Evolutionary conservation across 805 yeast species (phyloP), one percentile per base, ranked within the genome.

Genomic region (Candida ovalis): DNA sequence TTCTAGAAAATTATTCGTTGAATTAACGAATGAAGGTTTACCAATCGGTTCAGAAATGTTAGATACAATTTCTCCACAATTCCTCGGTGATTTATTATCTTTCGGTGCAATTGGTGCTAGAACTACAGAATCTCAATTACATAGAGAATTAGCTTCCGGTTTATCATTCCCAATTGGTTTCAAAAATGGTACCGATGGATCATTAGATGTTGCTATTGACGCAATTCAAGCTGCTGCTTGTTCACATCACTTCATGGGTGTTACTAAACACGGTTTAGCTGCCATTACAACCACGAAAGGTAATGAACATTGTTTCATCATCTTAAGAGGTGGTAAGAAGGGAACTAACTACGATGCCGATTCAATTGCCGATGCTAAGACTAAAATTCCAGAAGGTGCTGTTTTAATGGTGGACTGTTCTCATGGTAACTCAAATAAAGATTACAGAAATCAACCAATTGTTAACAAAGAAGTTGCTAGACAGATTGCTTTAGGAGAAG

Each of bases 91-190:
- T 68, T 77, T 91, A 59, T 77, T 92, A 56, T 86, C 96, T 30
- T 82, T 92, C 57, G 99, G 99, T 63, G 99, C 99, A 51, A 91
- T 92, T 71, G 99, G 99, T 65, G 99, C 99, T 48, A 85, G 99
- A 76, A 92, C 99, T 50, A 92, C 99, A 42, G 99, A 92, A 74
- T 92, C 97, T 40, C 99, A 92, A 71, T 80, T 92, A 52, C 99
- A 92, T 75, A 85, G 99, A 72, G 99, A 92, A 73, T 81, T 92
- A 60, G 96, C 98, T 19, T 91, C 97, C 8, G 99, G 99, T 46
- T 77, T 94, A 52, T 88, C 96, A n/a, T 92, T 92, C 92, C 99
- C 99, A 50, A 83, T 92, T 49, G 99, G 99, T 44, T 92, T 92
- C 86, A 92, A 92, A 74, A 92, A 92, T 68, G 99, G 98, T 70